phyloP scores from a whole-genome alignment of 2,329 filamentous ascomycete species.

The Alternaria consortialis region DNA sequence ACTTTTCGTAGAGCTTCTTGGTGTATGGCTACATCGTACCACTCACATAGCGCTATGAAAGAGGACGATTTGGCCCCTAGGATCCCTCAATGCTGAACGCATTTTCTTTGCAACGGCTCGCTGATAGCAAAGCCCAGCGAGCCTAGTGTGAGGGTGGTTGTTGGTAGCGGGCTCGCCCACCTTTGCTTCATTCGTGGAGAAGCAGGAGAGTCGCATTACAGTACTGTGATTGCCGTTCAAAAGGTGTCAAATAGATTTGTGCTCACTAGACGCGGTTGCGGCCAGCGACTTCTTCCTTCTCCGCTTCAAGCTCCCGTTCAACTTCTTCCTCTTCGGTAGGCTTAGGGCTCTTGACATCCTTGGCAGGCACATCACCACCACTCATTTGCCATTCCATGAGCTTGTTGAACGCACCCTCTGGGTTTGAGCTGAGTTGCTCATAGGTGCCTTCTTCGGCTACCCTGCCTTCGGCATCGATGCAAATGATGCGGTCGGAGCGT shows the following conservation, averaged over 20 bases:
- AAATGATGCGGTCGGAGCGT: conserved; percentile 91
- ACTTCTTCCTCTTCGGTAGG: conserved; percentile 62
- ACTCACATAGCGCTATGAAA: neutral
- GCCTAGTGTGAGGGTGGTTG: neutral
- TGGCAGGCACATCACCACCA: conserved; percentile 69
- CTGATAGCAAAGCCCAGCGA: neutral
- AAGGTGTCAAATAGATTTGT: neutral
- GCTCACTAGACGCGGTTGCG: conserved; percentile 27
- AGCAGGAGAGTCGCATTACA: neutral
- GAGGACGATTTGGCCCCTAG: neutral
- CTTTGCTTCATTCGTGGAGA: neutral
- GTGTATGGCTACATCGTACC: neutral
- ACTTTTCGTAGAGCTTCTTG: neutral
- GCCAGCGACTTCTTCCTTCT: conserved; percentile 47
- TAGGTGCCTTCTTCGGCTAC: conserved; percentile 94
- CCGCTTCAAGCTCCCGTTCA: conserved; percentile 52
- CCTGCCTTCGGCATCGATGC: conserved; percentile 83
- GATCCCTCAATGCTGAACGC: neutral
- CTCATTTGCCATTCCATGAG: conserved; percentile 99
- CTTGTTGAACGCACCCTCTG: conserved; percentile 86
- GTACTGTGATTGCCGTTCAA: neutral
- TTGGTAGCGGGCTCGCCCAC: neutral
- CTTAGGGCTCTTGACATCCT: conserved; percentile 39
- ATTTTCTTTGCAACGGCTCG: neutral
- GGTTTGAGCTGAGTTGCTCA: conserved; percentile 74